Conservation (phyloP, 2,329 filamentous ascomycete species). For the Aspergillaceae sp. region DNA sequence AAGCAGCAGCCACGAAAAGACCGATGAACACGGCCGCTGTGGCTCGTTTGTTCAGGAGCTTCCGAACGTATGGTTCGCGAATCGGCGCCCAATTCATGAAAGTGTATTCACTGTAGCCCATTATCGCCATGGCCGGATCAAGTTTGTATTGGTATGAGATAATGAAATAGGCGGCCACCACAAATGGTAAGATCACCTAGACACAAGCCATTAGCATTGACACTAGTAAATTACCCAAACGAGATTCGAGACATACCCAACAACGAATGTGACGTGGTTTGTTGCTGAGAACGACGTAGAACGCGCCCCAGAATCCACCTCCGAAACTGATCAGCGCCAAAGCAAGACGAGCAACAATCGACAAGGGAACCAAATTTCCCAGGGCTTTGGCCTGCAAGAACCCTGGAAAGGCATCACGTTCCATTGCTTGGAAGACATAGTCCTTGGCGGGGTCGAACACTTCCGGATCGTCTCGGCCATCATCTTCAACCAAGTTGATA, state of each 20-base stretch:
- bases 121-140: conserved; percentile 78
- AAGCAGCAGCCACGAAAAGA: conserved; percentile 64
- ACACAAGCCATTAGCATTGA: conserved; percentile 9
- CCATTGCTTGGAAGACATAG: conserved; percentile 99
- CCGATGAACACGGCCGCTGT: conserved; percentile 72
- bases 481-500: conserved; percentile 78
- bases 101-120: conserved; percentile 93
- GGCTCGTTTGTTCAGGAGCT: conserved; percentile 73
- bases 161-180: conserved; percentile 78
- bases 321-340: conserved; percentile 80
- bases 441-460: conserved; percentile 97
- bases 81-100: conserved; percentile 86
- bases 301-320: conserved; percentile 86
- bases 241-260: conserved; percentile 58
- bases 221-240: background rate
- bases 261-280: conserved; percentile 63
- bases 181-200: conserved; percentile 75
- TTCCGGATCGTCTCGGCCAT: conserved; percentile 88
- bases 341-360: conserved; percentile 75
- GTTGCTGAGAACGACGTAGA: conserved; percentile 86
- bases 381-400: conserved; percentile 92
- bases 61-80: conserved; percentile 82
- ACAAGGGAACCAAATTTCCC: conserved; percentile 88
- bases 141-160: conserved; percentile 92
- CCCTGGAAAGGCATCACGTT: conserved; percentile 95